These are phyloP conservation scores for Cystobasidium ongulense DNA, from an alignment of 768 basidiomycete species.

Conservation along the genomic window DNA sequence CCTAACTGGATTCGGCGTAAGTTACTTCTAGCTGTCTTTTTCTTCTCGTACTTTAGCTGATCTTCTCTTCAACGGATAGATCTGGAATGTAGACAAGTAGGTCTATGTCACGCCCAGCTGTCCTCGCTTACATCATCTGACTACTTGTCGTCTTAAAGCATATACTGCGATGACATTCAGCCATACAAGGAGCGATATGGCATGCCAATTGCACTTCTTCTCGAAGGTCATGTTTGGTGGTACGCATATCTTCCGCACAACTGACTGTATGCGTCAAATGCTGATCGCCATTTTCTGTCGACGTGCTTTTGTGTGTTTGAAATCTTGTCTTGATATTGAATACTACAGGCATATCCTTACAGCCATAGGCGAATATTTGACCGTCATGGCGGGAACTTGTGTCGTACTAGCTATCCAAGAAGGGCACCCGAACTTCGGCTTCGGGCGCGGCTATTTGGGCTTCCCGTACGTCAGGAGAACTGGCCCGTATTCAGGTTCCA, in stretches of 20 bases:
- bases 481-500: neutral
- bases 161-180: conserved; percentile 13
- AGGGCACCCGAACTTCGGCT: conserved; percentile 18
- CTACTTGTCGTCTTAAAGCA: neutral
- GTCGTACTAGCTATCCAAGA: conserved; percentile 21
- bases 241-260: neutral
- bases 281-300: neutral
- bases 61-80: neutral
- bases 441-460: neutral
- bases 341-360: conserved; percentile 21
- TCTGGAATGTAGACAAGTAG: conserved; percentile 29
- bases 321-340: neutral
- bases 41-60: no score
- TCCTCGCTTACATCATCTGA: neutral
- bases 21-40: neutral
- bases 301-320: neutral
- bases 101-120: neutral
- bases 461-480: conserved; percentile 9
- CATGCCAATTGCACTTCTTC: conserved; percentile 1
- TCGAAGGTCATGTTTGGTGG: conserved; percentile 22
- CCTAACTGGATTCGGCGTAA: neutral
- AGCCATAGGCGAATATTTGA: conserved; percentile 20
- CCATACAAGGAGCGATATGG: conserved; percentile 10
- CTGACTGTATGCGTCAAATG: neutral
- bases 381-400: conserved; percentile 9